phyloP scores from a whole-genome alignment of 306 rosid genomes.

The Quercus parvula region DNA sequence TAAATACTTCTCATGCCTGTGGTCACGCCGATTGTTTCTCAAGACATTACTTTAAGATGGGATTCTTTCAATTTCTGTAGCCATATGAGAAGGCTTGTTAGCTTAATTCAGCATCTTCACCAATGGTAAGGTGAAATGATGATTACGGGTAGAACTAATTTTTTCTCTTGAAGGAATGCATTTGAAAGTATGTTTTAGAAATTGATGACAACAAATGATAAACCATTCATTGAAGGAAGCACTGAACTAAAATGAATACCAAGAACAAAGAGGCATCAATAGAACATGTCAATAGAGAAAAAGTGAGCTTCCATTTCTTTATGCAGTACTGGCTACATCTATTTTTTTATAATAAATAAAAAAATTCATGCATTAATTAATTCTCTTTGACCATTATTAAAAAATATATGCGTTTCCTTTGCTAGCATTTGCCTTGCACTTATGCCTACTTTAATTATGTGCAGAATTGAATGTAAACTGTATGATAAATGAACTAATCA shows the following conservation, averaged over 20 bases:
- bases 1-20: too few relatives aligned
- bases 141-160: neutral
- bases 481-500: conserved; percentile 8
- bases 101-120: too few relatives aligned
- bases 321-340: neutral
- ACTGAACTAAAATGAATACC: too few relatives aligned
- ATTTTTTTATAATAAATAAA: neutral
- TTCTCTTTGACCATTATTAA: neutral
- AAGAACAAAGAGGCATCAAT: too few relatives aligned
- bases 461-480: neutral
- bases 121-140: neutral
- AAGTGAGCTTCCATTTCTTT: neutral
- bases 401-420: neutral
- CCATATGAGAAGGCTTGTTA: too few relatives aligned
- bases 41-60: too few relatives aligned
- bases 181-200: neutral
- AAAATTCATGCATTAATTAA: neutral
- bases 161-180: neutral
- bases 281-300: neutral
- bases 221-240: neutral
- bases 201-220: neutral
- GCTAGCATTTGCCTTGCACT: neutral
- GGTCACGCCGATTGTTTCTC: too few relatives aligned
- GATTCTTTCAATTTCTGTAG: too few relatives aligned
- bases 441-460: neutral